Percentiles rank a stretch among this genome's conserved stretches.
Conservation (phyloP, 78 protist genomes). For the Mastigamoeba balamuthi region DNA sequence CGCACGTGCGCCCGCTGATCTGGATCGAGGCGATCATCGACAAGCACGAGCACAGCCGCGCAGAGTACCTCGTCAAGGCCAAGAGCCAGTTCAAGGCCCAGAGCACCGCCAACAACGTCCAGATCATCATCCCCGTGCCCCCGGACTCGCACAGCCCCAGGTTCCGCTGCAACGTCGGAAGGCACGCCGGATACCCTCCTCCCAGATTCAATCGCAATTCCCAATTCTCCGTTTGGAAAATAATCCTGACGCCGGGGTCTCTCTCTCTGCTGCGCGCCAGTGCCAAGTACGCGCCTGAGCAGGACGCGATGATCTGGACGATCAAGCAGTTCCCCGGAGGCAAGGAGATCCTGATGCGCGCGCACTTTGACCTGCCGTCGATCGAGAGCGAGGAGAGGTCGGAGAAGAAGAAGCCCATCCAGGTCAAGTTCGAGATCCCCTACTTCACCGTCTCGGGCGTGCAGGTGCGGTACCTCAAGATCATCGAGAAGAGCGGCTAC, state of each 20-base stretch:
- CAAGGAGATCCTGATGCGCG: conserved; percentile 75
- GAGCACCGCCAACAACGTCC: conserved; percentile 88
- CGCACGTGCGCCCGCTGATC: conserved; percentile 86
- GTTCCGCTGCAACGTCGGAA: conserved; percentile 51
- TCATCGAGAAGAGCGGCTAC: conserved; percentile 91
- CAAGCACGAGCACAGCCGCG: conserved; percentile 71
- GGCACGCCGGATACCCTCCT: too few relatives aligned
- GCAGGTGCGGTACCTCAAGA: conserved; percentile 94
- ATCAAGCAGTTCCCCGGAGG: conserved; percentile 91
- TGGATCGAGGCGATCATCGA: conserved; percentile 83
- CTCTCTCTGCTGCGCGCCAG: too few relatives aligned
- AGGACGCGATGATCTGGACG: conserved; percentile 87
- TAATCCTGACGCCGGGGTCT: too few relatives aligned
- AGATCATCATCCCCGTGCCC: conserved; percentile 92
- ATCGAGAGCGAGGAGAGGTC: conserved; percentile 52
- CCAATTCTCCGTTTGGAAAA: too few relatives aligned
- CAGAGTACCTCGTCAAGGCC: conserved; percentile 87
- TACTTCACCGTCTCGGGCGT: conserved; percentile 96
- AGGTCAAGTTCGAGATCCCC: conserved; percentile 96
- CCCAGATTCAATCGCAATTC: too few relatives aligned
- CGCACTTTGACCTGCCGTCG: conserved; percentile 91
- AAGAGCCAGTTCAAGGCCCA: conserved; percentile 78
- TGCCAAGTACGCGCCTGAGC: conserved; percentile 87
- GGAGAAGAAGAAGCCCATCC: conserved; percentile 72
- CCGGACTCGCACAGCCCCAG: conserved; percentile 90